Conservation (phyloP, 768 basidiomycete species). For the Termitomyces bulborhizus region DNA sequence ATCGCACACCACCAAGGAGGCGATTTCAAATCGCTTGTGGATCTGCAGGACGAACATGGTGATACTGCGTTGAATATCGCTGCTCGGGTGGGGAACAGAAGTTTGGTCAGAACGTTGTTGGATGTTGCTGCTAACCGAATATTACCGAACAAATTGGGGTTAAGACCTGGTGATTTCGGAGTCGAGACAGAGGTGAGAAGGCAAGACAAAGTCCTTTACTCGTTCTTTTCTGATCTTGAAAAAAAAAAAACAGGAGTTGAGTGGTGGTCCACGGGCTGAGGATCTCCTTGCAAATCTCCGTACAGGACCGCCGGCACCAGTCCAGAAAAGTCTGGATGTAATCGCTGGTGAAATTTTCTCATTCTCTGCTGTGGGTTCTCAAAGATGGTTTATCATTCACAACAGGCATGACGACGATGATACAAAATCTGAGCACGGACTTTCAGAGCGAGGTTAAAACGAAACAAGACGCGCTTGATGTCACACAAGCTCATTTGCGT, state of each 20-base stretch:
- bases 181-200: conserved; percentile 78
- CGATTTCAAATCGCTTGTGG: conserved; percentile 75
- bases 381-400: no score
- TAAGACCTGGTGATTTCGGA: conserved; percentile 93
- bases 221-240: background rate
- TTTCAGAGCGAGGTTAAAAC: conserved; percentile 79
- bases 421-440: conserved; percentile 70
- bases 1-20: conserved; percentile 73
- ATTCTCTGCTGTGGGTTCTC: no score
- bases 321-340: conserved; percentile 87
- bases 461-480: conserved; percentile 85
- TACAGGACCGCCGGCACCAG: conserved; percentile 66
- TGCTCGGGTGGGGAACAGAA: conserved; percentile 86
- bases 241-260: conserved; percentile 47
- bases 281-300: conserved; percentile 74
- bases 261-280: conserved; percentile 65
- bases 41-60: conserved; percentile 91
- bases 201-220: background rate
- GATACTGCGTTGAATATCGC: conserved; percentile 96
- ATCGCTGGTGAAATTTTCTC: conserved; percentile 47
- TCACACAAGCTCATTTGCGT: conserved; percentile 81
- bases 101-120: conserved; percentile 77
- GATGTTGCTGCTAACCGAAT: conserved; percentile 91
- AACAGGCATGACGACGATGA: conserved; percentile 79
- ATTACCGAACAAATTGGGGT: conserved; percentile 86